Evolutionary conservation across 2,329 filamentous ascomycete genomes (phyloP).

Genomic region (Cercospora sp.): DNA sequence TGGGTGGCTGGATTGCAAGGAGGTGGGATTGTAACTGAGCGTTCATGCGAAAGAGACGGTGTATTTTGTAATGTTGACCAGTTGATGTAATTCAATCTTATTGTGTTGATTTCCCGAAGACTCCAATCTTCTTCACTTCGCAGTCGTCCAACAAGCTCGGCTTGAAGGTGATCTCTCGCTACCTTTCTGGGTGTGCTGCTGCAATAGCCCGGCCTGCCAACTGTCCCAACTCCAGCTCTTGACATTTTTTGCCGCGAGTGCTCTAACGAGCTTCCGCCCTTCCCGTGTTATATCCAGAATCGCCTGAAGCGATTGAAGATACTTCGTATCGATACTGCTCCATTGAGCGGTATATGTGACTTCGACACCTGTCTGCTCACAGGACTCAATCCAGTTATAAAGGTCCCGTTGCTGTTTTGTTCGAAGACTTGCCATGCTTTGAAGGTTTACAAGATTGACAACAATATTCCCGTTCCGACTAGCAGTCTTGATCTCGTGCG

Average conservation of each 20-base stretch:
- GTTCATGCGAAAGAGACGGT: neutral
- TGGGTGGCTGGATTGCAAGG: no score
- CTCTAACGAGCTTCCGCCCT: constrained; percentile 24
- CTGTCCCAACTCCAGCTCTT: constrained; percentile 20
- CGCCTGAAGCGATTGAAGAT: constrained; percentile 16
- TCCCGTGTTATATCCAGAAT: constrained; percentile 18
- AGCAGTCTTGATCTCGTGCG: constrained; percentile 18
- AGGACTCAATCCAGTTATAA: constrained; percentile 17
- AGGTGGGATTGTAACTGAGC: no score
- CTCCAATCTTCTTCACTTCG: neutral
- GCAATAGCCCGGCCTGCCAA: constrained; percentile 7
- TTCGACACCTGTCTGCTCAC: constrained; percentile 17
- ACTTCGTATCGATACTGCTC: constrained; percentile 17
- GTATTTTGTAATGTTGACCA: neutral
- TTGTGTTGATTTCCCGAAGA: neutral
- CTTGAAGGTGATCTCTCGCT: neutral
- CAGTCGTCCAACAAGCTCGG: neutral
- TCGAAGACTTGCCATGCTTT: neutral
- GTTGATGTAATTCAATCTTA: neutral
- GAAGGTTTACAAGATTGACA: constrained; percentile 19
- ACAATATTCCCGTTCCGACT: constrained; percentile 24
- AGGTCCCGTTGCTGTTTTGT: constrained; percentile 9
- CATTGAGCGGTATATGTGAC: constrained; percentile 24
- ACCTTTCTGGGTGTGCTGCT: neutral
- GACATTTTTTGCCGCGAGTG: constrained; percentile 12